A percentile compares a stretch with the other conserved stretches of the same genome.
Conservation (phyloP, 2,329 filamentous ascomycete species). For the Exophiala lecanii-corni region DNA sequence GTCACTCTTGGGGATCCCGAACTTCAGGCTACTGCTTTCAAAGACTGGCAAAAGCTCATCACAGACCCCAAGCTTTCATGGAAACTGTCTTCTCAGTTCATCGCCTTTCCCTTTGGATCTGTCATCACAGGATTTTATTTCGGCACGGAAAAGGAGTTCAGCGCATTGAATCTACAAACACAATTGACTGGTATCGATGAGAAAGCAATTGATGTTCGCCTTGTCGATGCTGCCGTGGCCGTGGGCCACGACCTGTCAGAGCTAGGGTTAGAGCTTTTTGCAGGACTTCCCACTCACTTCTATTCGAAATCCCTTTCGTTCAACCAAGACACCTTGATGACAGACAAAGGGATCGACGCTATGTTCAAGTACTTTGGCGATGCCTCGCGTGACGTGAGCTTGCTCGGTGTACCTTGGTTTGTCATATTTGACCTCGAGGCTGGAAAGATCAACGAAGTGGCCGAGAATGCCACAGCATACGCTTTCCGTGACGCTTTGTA, state of each 20-base stretch:
- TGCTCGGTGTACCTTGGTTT: constrained; percentile 49
- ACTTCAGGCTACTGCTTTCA: constrained; percentile 48
- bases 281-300: constrained; percentile 48
- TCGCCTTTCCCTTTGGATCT: constrained; percentile 50
- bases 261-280: constrained; percentile 25
- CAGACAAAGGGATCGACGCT: constrained; percentile 41
- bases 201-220: constrained; percentile 22
- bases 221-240: constrained; percentile 32
- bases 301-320: constrained; percentile 57
- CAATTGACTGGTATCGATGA: constrained; percentile 26
- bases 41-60: constrained; percentile 56
- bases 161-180: constrained; percentile 33
- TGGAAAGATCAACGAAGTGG: constrained; percentile 55
- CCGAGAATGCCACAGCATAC: constrained; percentile 56
- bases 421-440: constrained; percentile 60
- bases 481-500: constrained; percentile 61
- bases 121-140: constrained; percentile 60
- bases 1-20: constrained; percentile 47
- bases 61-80: constrained; percentile 52
- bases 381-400: constrained; percentile 31
- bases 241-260: constrained; percentile 28
- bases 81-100: constrained; percentile 55
- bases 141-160: constrained; percentile 54
- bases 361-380: constrained; percentile 53
- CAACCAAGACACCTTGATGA: constrained; percentile 45